Evolutionary conservation across 2,329 filamentous ascomycete genomes (phyloP), one percentile per base, ranked within the genome.

Genomic region (Cercospora sojina): DNA sequence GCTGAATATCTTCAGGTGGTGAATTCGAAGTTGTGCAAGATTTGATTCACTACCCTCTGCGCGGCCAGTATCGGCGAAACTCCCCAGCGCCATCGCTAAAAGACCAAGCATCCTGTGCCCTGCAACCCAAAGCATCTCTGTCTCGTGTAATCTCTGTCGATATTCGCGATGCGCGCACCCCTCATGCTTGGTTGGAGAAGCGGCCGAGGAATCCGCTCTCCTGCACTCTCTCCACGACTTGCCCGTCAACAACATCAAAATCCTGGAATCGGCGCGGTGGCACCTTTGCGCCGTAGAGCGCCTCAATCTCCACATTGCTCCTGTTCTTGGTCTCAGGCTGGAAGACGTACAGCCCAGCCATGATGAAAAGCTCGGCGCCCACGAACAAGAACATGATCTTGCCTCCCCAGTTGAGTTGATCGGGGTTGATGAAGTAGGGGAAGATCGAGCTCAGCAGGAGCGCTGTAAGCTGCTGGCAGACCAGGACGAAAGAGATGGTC

Each of bases 261-360:
- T 67, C 61, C 63, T 68, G 70, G 66, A 72, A 72, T 49, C 70
- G 66, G 27, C 71, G 68, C 7, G 69, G 64, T 35, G 71, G 70
- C 31, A 72, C 59, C 9, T 64, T 49, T 9, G 57, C 64, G 49
- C 65, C 65, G 56, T 72, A 72, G 10, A 72, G 55, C 5, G 67
- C 69, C 20, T 79, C 77, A 20, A 79, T 77, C 3, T 79, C 77
- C 8, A 74, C 69, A 13, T 78, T 77, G 1, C 75, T 78, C 23
- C 77, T 72, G 70, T 79, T 79, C 75, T 79, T 79, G 0, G 77
- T 79, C 73, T 79, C 77, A 3, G 78, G 77, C 66, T 79, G 78
- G 64, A 78, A 73, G 69, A 77, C 77, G 31, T 74, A 79, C 2
- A 79, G 66, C 0, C 57, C 66, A 1, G 62, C 67, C 5, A 79